Evolutionary conservation across 306 rosid species (phyloP).

Genomic region (Vigna hirtella): DNA sequence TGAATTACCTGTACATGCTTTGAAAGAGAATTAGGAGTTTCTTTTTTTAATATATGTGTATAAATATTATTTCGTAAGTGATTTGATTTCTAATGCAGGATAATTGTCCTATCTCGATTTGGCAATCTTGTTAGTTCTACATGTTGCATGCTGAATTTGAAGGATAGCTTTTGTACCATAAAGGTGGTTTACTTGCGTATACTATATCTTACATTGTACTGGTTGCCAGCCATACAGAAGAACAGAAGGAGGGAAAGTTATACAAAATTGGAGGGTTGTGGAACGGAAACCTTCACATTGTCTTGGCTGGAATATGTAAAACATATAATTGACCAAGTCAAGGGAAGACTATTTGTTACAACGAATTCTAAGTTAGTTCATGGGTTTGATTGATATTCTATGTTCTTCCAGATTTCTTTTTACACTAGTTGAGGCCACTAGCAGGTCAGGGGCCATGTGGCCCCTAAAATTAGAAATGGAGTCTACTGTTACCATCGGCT

Average conservation of each 20-base stretch:
- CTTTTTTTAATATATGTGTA: not conserved
- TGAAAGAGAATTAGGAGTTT: not conserved
- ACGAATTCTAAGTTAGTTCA: constrained; percentile 43
- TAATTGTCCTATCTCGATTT: constrained; percentile 33
- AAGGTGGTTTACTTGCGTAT: constrained; percentile 24
- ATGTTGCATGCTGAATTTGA: constrained; percentile 35
- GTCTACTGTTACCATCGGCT: constrained; percentile 63
- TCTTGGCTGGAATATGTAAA: constrained; percentile 6
- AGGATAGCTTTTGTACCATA: constrained; percentile 23
- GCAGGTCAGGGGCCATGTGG: constrained; percentile 73
- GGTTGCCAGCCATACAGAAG: constrained; percentile 36
- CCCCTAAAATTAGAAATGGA: constrained; percentile 55
- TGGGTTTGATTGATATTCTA: constrained; percentile 70
- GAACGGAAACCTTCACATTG: constrained; percentile 34
- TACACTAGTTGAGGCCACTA: constrained; percentile 67
- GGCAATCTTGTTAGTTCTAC: constrained; percentile 41
- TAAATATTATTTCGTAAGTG: constrained; percentile 1
- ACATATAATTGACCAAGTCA: constrained; percentile 16
- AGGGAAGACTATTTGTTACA: constrained; percentile 30
- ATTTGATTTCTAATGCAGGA: constrained; percentile 48
- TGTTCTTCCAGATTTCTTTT: constrained; percentile 61
- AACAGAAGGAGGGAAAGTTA: constrained; percentile 35
- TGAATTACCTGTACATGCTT: constrained; percentile 30
- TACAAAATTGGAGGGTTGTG: constrained; percentile 20
- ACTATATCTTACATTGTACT: constrained; percentile 22